Base-by-base conservation (phyloP, 257 asterid genomes). In the Lantana camara region DNA sequence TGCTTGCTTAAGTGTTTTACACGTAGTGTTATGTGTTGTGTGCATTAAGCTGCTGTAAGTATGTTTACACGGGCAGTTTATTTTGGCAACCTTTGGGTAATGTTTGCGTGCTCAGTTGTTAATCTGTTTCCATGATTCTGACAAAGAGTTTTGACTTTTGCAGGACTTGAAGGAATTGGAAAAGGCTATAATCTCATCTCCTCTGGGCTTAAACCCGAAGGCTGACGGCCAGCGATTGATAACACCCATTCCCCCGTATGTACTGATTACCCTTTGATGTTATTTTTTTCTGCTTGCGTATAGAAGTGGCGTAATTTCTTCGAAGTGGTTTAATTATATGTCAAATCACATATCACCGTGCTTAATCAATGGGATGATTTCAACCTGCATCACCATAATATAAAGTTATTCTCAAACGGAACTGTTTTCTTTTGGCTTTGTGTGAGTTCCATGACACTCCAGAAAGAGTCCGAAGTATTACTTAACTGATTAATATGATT, bases 161-260 rank as follows among this genome's bases (percentile, higher is more conserved):
- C 80, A 92, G 98, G 77, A 89, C 60, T 77, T 93, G 64, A 93
- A 89, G 73, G 96, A 85, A 75, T 75, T 93, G 79, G 97, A 93
- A 73, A 93, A 93, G 71, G 97, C 98, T 68, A 89, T 93, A 55
- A 66, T 76, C 58, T 73, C 85, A 16, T 93, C 99, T 67, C 99
- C 99, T 0, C 64, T 93, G 75, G 96, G 99, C 50, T 78, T 93
- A 74, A 93, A 93, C 73, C 99, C 97, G 12, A 75, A 80, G 64
- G 13, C 86, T n/a, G 98, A 87, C 66, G 64, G 7, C 74, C 91
- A 93, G 55, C 90, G 95, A 29, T 60, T 90, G 78, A 47, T 90
- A 72, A 87, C 79, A 60, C 83, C 97, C 5, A 85, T 93, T 66
- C 99, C 99, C 63, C 86, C 99, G 97, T 93, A 87, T 85, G 97